These are phyloP conservation scores for Globisporangium radiosum DNA, from an alignment of 352 stramenopile species.

Conservation along the genomic window DNA sequence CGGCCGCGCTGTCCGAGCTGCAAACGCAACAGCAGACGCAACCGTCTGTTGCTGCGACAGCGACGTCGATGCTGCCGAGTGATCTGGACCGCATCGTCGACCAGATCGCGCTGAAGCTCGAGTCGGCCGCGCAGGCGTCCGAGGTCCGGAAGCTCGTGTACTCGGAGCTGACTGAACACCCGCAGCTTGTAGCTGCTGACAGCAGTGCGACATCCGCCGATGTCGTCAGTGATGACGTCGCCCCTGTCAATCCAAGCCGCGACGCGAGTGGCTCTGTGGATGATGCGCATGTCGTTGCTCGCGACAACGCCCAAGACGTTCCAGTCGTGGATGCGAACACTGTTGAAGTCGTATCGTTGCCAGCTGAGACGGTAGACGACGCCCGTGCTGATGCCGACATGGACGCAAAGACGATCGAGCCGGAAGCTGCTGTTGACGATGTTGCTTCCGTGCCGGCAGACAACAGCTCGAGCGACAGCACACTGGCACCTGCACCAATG, in stretches of 20 bases:
- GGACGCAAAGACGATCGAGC: neutral
- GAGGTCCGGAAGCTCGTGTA: slow-evolving; percentile 15
- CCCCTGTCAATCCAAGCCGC: no score
- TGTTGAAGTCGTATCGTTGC: no score
- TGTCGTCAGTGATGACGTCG: neutral
- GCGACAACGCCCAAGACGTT: neutral
- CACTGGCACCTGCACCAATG: neutral
- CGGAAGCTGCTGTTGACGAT: neutral
- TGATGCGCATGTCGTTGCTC: neutral
- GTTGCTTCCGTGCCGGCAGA: neutral
- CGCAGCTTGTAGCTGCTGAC: slow-evolving; percentile 1
- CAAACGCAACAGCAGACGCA: slow-evolving; percentile 8
- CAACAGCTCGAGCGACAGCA: neutral
- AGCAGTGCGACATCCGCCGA: neutral
- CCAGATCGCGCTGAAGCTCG: slow-evolving; percentile 15
- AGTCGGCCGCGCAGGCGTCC: slow-evolving; percentile 10
- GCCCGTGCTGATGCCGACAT: neutral
- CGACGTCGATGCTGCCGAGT: slow-evolving; percentile 11
- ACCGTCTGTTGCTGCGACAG: neutral
- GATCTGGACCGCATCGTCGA: slow-evolving; percentile 18
- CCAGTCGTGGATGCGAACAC: no score
- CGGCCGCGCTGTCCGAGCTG: slow-evolving; percentile 12
- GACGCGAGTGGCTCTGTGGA: neutral
- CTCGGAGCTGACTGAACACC: slow-evolving; percentile 14
- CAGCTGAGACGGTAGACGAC: neutral